Percentiles rank a stretch among this genome's conserved stretches.
Conservation (phyloP, 805 yeast genomes). For the Saturnispora diversa region DNA sequence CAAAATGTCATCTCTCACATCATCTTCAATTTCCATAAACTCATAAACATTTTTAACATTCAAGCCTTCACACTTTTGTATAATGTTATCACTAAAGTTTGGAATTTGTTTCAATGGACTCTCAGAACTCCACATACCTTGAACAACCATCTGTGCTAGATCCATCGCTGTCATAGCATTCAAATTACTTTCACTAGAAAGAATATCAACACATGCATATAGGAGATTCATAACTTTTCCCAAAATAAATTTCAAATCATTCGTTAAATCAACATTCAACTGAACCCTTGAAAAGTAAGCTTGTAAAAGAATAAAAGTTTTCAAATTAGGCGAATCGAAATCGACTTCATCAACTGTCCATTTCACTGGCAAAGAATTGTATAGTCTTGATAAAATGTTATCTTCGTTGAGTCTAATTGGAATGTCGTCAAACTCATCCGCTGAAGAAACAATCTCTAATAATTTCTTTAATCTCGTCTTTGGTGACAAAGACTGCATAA, state of each 20-base stretch:
- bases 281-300: constrained; percentile 66
- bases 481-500: constrained; percentile 41
- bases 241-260: constrained; percentile 51
- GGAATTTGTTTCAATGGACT: constrained; percentile 80
- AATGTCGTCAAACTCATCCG: constrained; percentile 62
- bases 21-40: constrained; percentile 63
- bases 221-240: constrained; percentile 42
- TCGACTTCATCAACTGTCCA: constrained; percentile 23
- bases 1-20: constrained; percentile 51
- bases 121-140: constrained; percentile 78
- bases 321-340: constrained; percentile 49
- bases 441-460: constrained; percentile 55
- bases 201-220: constrained; percentile 62
- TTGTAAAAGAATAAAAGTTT: constrained; percentile 69
- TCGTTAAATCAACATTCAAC: constrained; percentile 52
- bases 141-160: constrained; percentile 77
- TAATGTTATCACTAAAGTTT: constrained; percentile 40
- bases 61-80: constrained; percentile 45
- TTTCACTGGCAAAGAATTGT: constrained; percentile 58
- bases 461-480: constrained; percentile 53
- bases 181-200: constrained; percentile 73
- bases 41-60: constrained; percentile 71
- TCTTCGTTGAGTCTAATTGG: constrained; percentile 60
- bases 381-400: constrained; percentile 37
- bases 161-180: constrained; percentile 82